Evolutionary conservation across 495 filamentous ascomycete species (phyloP).

Genomic region (Arthonia radiata): DNA sequence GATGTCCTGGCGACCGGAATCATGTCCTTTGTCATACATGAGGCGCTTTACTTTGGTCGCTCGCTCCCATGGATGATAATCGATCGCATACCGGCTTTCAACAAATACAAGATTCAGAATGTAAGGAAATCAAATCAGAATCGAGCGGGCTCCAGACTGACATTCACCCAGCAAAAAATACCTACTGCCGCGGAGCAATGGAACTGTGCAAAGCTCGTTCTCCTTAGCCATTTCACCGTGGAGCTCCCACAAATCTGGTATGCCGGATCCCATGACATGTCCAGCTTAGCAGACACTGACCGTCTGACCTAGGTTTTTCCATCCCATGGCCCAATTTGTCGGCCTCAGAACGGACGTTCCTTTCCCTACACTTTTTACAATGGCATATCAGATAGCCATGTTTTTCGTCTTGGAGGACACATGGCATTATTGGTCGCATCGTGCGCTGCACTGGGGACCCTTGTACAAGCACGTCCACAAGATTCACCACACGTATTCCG

Average conservation of each 20-base stretch:
- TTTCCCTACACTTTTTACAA: constrained; percentile 62
- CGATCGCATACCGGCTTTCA: constrained; percentile 63
- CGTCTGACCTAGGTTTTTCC: constrained; percentile 41
- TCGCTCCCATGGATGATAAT: constrained; percentile 87
- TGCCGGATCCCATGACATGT: constrained; percentile 3
- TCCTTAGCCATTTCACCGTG: constrained; percentile 85
- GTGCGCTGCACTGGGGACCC: constrained; percentile 80
- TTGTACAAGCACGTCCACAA: constrained; percentile 93
- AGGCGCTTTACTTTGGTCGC: constrained; percentile 78
- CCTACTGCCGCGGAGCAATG: constrained; percentile 79
- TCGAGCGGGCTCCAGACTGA: background rate
- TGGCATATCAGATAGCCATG: constrained; percentile 73
- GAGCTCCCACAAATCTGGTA: constrained; percentile 94
- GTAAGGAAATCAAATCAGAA: no score
- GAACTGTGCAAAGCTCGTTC: constrained; percentile 75
- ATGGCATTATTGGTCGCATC: constrained; percentile 97
- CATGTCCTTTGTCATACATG: constrained; percentile 91
- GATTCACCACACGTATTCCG: constrained; percentile 95
- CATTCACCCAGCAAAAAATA: constrained; percentile 42
- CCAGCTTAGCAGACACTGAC: background rate
- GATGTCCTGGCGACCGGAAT: constrained; percentile 88
- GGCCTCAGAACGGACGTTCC: constrained; percentile 75
- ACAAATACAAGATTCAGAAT: constrained; percentile 82
- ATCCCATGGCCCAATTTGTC: constrained; percentile 86
- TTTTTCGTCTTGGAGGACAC: constrained; percentile 94